Conservation (phyloP, 768 basidiomycete species). For the Suillus luteus region DNA sequence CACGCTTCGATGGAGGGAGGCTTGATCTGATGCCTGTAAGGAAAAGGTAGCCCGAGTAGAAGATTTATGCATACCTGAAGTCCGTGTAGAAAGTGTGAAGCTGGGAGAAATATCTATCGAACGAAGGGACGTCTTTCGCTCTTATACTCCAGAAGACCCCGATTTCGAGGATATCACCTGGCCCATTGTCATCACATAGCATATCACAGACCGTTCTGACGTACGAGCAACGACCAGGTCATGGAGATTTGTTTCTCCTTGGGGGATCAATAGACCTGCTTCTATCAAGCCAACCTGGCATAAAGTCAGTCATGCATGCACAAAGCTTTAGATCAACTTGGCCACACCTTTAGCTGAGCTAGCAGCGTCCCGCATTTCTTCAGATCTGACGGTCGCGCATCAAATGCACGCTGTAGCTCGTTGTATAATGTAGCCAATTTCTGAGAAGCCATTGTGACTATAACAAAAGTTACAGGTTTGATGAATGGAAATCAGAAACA, state of each 20-base stretch:
- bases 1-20: constrained; percentile 83
- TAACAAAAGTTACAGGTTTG: neutral
- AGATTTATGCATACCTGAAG: constrained; percentile 54
- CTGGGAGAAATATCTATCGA: constrained; percentile 94
- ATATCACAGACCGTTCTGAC: constrained; percentile 30
- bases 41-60: constrained; percentile 12
- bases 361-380: constrained; percentile 64
- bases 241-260: constrained; percentile 57
- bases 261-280: constrained; percentile 75
- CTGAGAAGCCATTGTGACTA: constrained; percentile 46
- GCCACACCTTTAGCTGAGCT: constrained; percentile 70
- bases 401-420: constrained; percentile 68
- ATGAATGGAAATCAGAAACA: constrained; percentile 2
- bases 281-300: constrained; percentile 75
- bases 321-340: neutral
- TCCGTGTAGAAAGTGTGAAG: constrained; percentile 89
- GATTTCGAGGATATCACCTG: constrained; percentile 94
- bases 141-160: constrained; percentile 94
- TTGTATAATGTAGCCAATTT: constrained; percentile 64
- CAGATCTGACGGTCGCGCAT: constrained; percentile 65
- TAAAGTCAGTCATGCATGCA: neutral
- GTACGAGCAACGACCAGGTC: constrained; percentile 77
- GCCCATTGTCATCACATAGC: constrained; percentile 3
- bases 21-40: constrained; percentile 46
- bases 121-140: constrained; percentile 84